Conservation (phyloP, 2,329 filamentous ascomycete genomes). For the Sporothrix luriei region DNA sequence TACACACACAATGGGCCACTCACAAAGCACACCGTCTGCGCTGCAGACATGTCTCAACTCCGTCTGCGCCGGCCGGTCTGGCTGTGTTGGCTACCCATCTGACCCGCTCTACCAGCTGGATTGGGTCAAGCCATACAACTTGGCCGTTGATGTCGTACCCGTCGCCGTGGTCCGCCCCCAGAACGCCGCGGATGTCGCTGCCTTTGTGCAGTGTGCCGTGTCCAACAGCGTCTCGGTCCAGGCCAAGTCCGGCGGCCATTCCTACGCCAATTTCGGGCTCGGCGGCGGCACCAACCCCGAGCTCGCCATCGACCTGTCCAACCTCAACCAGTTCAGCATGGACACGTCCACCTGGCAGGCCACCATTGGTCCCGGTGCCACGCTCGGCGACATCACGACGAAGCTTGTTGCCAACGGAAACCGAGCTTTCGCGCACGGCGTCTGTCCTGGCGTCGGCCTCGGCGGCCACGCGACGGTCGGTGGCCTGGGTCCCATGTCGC, state of each 20-base stretch:
- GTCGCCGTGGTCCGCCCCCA: conserved; percentile 59
- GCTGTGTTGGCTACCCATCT: conserved; percentile 53
- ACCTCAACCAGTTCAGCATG: conserved; percentile 58
- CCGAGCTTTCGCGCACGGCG: conserved; percentile 62
- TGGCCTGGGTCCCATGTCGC: conserved; percentile 59
- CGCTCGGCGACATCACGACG: conserved; percentile 56
- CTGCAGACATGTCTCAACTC: conserved; percentile 47
- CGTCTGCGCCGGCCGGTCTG: conserved; percentile 50
- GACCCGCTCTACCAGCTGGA: conserved; percentile 49
- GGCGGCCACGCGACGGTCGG: conserved; percentile 60
- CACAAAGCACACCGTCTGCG: conserved; percentile 26
- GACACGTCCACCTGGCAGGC: conserved; percentile 56
- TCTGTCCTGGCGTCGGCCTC: conserved; percentile 61
- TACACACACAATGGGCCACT: conserved; percentile 14
- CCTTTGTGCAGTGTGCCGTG: conserved; percentile 60
- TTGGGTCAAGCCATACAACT: conserved; percentile 59
- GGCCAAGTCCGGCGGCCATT: conserved; percentile 66
- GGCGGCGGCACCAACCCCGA: conserved; percentile 52
- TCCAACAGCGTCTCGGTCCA: conserved; percentile 57
- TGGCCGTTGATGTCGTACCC: conserved; percentile 52
- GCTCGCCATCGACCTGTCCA: conserved; percentile 59
- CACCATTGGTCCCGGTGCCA: conserved; percentile 57
- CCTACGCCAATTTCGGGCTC: conserved; percentile 54
- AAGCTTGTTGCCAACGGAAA: conserved; percentile 54
- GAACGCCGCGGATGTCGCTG: conserved; percentile 57